A percentile compares a stretch with the other conserved stretches of the same genome.
Conservation (phyloP, 2,329 filamentous ascomycete genomes). For the Colletotrichum zoysiae region DNA sequence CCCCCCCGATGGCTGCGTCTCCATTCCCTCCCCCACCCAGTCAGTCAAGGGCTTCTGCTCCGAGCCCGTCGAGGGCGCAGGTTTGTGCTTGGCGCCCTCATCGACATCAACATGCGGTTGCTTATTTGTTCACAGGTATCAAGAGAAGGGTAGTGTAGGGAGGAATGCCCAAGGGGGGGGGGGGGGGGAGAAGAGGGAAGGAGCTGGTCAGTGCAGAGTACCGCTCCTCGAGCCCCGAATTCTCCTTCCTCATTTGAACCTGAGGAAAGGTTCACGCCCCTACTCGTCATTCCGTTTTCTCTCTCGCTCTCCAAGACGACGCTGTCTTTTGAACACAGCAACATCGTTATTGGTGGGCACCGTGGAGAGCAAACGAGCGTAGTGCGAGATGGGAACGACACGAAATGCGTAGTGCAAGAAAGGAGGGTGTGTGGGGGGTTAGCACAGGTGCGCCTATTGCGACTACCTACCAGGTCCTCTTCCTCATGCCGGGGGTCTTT, state of each 20-base stretch:
- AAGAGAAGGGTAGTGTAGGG: neutral
- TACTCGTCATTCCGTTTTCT: slow-evolving; percentile 3
- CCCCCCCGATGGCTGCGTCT: neutral
- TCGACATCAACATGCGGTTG: slow-evolving; percentile 35
- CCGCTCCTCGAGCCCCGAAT: neutral
- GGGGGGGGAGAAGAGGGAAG: neutral
- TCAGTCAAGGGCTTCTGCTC: slow-evolving; percentile 21
- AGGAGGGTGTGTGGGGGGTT: neutral
- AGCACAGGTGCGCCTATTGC: neutral
- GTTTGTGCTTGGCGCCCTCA: slow-evolving; percentile 34
- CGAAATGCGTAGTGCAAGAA: neutral
- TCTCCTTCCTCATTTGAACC: slow-evolving; percentile 1
- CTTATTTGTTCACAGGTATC: slow-evolving; percentile 26
- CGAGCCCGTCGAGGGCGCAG: slow-evolving; percentile 11
- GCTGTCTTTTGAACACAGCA: slow-evolving; percentile 7
- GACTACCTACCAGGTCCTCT: neutral
- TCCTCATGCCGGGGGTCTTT: neutral
- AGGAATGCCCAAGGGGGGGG: neutral
- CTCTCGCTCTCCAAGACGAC: neutral
- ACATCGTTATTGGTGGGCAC: slow-evolving; percentile 6
- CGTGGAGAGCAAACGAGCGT: slow-evolving; percentile 29
- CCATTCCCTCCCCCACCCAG: neutral
- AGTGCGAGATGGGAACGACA: neutral
- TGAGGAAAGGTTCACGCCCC: neutral
- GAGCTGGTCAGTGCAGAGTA: neutral